Evolutionary conservation across 176 grass and related monocot genomes (phyloP), one percentile per base, ranked within the genome.

Genomic region (Triticum monococcum): DNA sequence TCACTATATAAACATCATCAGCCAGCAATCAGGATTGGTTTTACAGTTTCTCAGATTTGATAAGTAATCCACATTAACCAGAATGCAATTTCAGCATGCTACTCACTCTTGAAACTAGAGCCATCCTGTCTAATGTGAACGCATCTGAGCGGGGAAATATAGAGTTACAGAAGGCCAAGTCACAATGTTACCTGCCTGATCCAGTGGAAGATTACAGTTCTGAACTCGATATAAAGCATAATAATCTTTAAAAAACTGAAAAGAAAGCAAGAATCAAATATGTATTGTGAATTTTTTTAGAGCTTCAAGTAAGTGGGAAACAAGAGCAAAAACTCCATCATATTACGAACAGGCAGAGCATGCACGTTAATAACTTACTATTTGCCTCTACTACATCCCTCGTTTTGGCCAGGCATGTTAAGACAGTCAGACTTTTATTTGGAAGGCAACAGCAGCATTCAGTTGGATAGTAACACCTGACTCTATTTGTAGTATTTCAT

Each of bases 401-500:
- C 71, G 3, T 74, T 74, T 46, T 14, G n/a, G 64, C 40, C 6
- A 46, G 23, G 23, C 71, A 74, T 74, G 71, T 46, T 25, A 46
- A 74, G n/a, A 41, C 71, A 74, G 71, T 74, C 71, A 75, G 6
- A 48, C 13, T 75, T 75, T 75, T 17, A 75, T 28, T 28, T 75
- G 41, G 41, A 75, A 45, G 38, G 31, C 66, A 36, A 69, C 35
- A 35, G 17, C 18, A 9, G 71, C 38, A 48, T 74, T 74, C n/a
- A 74, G 23, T 13, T 74, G 46, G 72, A 48, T 75, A 28, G 41
- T 28, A 28, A 48, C 45, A 26, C 23, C 25, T 17, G 13, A 50
- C 24, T 50, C n/a, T 74, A 26, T 48, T 46, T 48, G 18, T 48
- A 50, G 46, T 50, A 50, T 50, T 16, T 50, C 45, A 48, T 13